Base-by-base conservation (phyloP, 352 stramenopile species). In the Phytophthora hibernalis region DNA sequence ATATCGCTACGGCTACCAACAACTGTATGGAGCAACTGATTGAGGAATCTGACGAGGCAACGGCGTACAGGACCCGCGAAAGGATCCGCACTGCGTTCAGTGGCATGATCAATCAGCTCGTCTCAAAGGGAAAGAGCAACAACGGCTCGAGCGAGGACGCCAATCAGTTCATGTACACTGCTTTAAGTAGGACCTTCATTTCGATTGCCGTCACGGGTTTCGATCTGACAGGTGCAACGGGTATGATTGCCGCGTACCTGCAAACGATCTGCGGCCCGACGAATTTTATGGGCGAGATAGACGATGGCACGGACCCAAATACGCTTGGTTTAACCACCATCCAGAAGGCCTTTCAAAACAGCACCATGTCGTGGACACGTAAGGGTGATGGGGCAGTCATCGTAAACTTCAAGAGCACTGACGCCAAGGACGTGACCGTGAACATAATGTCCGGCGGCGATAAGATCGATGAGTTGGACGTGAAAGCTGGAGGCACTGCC, bases 191-290 rank as follows among this genome's bases (percentile, higher is more conserved):
- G 20, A 72, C 72, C 0, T 57, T 91, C 12, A 73, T 80, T 28
- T 74, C 74, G 13, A 74, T 91, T 37, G 72, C 82, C 8, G 77
- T 77, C 20, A 68, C 57, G 2, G 66, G 65, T 30, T 79, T 87
- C n/a, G 82, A 91, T 59, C 69, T 84, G 5, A 87, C 74, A 2
- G 80, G 82, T 47, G 54, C 87, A 15, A 80, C 74, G 11, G 70
- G 61, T 45, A 40, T 86, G 51, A 59, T 78, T 0, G 77, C 71
- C 24, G 73, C 82, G 42, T 91, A 79, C 50, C 54, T 87, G 9
- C 78, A 91, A 65, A 77, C 67, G 11, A 76, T 91, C 38, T 91
- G 82, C 48, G 80, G 82, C 1, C 82, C 80, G 1, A 89, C 82
- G 5, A 66, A 76, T 12, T 80, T 85, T 40, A 62, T 88, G 6